These are phyloP conservation scores for Ganoderma boninense DNA, from an alignment of 1,284 basidiomycete genomes.

Conservation along the genomic window DNA sequence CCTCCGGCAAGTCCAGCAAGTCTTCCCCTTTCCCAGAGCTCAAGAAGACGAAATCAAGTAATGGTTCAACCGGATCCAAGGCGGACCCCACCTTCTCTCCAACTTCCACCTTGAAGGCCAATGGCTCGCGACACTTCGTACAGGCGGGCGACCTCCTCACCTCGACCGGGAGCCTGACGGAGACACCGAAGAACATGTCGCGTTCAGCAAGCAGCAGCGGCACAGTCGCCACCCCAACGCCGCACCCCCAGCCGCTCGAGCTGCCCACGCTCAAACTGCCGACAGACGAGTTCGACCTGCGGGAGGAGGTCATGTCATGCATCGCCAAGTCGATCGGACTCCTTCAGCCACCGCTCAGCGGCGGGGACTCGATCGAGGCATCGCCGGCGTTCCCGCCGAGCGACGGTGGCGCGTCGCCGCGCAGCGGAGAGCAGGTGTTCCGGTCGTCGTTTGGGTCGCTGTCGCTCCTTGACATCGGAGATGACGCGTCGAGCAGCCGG, in stretches of 20 bases:
- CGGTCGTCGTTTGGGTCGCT: constrained; percentile 87
- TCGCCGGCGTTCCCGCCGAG: constrained; percentile 69
- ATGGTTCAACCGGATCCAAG: constrained; percentile 37
- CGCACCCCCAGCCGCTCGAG: constrained; percentile 22
- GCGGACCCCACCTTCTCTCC: constrained; percentile 22
- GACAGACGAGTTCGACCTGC: constrained; percentile 82
- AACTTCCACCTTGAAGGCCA: constrained; percentile 31
- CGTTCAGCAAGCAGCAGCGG: constrained; percentile 61
- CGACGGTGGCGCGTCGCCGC: constrained; percentile 48
- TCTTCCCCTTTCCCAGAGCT: constrained; percentile 23
- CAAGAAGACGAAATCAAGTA: constrained; percentile 16
- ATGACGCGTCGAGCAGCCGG: constrained; percentile 54
- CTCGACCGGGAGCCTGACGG: constrained; percentile 54
- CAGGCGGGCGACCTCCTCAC: constrained; percentile 77
- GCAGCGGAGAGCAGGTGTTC: constrained; percentile 49
- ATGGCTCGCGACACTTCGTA: constrained; percentile 47
- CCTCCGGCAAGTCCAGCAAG: constrained; percentile 35
- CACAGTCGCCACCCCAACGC: constrained; percentile 43
- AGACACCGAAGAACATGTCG: constrained; percentile 54
- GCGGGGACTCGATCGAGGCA: constrained; percentile 66
- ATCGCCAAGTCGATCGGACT: constrained; percentile 98
- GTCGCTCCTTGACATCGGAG: constrained; percentile 80
- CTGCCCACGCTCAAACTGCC: constrained; percentile 30
- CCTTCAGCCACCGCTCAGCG: constrained; percentile 82
- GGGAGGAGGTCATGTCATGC: constrained; percentile 95